Evolutionary conservation across 2,329 filamentous ascomycete genomes (phyloP).

Genomic region (Didymella pinodella): DNA sequence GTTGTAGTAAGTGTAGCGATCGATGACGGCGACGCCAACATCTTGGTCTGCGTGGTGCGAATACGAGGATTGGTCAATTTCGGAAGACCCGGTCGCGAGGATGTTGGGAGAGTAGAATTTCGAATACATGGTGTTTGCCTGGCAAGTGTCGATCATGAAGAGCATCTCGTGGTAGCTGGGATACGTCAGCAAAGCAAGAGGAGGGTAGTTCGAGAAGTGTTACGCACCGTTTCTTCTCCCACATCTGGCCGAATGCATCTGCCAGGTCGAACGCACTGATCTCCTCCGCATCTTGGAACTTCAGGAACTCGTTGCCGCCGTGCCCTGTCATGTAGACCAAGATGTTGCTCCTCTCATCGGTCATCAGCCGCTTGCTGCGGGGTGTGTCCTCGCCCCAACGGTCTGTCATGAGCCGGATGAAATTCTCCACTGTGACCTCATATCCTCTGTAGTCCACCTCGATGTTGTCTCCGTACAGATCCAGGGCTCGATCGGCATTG

Average conservation of each 20-base stretch:
- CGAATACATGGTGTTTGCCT: constrained; percentile 99
- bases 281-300: constrained; percentile 98
- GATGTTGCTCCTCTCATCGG: constrained; percentile 95
- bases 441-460: constrained; percentile 98
- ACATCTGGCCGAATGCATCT: constrained; percentile 99
- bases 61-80: constrained; percentile 95
- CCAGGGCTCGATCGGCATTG: constrained; percentile 93
- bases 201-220: neutral
- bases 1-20: constrained; percentile 28
- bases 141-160: constrained; percentile 99
- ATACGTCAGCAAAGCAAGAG: constrained; percentile 4
- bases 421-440: constrained; percentile 98
- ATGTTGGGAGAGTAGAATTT: constrained; percentile 99
- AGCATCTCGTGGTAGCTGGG: constrained; percentile 92
- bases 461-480: constrained; percentile 98
- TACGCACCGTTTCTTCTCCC: constrained; percentile 92
- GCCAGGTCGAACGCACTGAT: constrained; percentile 96
- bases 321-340: constrained; percentile 99
- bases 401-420: constrained; percentile 93
- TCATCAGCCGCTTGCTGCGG: constrained; percentile 89
- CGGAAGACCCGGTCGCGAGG: constrained; percentile 94
- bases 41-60: constrained; percentile 98
- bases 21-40: constrained; percentile 96
- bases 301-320: constrained; percentile 95
- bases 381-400: constrained; percentile 94